phyloP scores from a whole-genome alignment of 1,284 basidiomycete genomes.

The Moesziomyces sp. region DNA sequence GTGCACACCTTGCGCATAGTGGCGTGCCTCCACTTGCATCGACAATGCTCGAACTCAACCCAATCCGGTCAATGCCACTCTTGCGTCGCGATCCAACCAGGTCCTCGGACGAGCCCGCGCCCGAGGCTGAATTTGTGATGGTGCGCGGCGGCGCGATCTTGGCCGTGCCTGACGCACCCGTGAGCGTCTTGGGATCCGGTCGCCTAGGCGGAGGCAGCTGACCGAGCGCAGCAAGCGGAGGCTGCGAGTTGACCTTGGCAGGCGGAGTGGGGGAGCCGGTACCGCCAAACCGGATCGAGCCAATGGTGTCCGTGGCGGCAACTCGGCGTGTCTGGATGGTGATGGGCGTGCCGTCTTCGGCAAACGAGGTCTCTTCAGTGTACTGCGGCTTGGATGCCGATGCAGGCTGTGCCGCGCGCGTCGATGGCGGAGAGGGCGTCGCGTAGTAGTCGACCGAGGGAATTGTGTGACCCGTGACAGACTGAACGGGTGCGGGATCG shows the following conservation, averaged over 20 bases:
- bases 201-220: constrained; percentile 23
- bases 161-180: constrained; percentile 41
- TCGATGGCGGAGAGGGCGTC: constrained; percentile 34
- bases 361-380: constrained; percentile 23
- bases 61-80: constrained; percentile 48
- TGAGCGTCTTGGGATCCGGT: constrained; percentile 47
- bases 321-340: constrained; percentile 43
- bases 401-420: constrained; percentile 2
- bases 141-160: constrained; percentile 44
- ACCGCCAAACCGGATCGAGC: constrained; percentile 30
- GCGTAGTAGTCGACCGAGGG: constrained; percentile 39
- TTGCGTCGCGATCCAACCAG: constrained; percentile 14
- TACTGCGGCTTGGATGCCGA: constrained; percentile 19
- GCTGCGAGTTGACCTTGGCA: constrained; percentile 35
- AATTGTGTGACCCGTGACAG: constrained; percentile 10
- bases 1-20: constrained; percentile 58
- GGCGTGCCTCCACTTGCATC: constrained; percentile 57
- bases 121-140: constrained; percentile 8
- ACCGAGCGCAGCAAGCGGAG: constrained; percentile 30
- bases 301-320: constrained; percentile 48
- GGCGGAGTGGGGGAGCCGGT: constrained; percentile 16
- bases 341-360: constrained; percentile 38
- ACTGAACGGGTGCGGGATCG: background rate
- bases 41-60: constrained; percentile 43
- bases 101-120: constrained; percentile 3